Base-by-base conservation (phyloP, 257 asterid genomes). In the Coffea eugenioides region DNA sequence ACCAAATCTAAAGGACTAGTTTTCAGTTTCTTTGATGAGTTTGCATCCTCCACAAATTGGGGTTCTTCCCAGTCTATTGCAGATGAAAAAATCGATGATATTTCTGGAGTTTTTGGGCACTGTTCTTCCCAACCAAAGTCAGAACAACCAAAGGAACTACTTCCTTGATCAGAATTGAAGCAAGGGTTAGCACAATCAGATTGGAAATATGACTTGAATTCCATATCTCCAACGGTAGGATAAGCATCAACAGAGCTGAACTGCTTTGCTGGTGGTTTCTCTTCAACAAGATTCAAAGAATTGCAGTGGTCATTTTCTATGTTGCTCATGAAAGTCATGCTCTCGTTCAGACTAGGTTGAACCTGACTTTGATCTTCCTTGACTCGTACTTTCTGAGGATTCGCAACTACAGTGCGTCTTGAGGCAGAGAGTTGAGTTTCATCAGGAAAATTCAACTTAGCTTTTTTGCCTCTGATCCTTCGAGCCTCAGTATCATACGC, bases 401-500 rank as follows among this genome's bases (percentile, higher is more conserved):
- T 84, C 27, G 46, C 81, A 85, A 88, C 88, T n/a, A 82, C 84
- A 6, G 84, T 43, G 23, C 82, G 84, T n/a, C 85, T 88, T 16
- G 91, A 80, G 78, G 89, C 83, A 88, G 90, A 56, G 7, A 67
- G n/a, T 1, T 77, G 87, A 70, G 87, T 87, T 49, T 90, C 93
- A 77, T 90, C 93, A 3, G 98, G 98, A 84, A 96, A 96, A 82
- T 96, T 96, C 21, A 96, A 92, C 87, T 94, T 94, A 18, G 99
- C 99, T 86, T 96, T 96, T 74, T 86, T 90, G 80, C 99, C 99
- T 77, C 99, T 86, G 88, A 96, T 96, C 80, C 92, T 92, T 5
- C 97, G 84, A 3, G 99, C 99, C 88, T 92, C 98, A 1, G 86
- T 16, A 85, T 96, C 99, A 87, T 96, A 94, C 79, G 97, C 99